Conservation (phyloP, 371 early-diverging fungal genomes). For the Parasitella parasitica region DNA sequence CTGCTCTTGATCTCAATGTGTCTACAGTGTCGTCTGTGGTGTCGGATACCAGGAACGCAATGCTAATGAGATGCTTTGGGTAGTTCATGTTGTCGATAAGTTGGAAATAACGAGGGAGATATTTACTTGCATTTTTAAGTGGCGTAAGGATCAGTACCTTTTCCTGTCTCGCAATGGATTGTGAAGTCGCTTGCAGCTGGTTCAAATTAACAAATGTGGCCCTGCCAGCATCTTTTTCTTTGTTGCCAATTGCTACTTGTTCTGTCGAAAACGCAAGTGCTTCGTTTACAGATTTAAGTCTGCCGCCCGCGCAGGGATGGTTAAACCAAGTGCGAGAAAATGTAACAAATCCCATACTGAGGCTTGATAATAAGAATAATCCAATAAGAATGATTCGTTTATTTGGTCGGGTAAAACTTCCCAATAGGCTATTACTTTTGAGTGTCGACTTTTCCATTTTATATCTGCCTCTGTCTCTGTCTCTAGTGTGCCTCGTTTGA, state of each 20-base stretch:
- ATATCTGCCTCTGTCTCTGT: background rate
- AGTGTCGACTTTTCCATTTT: background rate
- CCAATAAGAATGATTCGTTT: background rate
- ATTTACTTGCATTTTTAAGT: slow-evolving; percentile 56
- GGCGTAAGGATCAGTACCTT: slow-evolving; percentile 63
- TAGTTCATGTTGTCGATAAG: slow-evolving; percentile 50
- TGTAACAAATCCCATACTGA: background rate
- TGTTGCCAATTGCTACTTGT: background rate
- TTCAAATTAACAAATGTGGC: slow-evolving; percentile 31
- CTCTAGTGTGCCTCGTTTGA: background rate
- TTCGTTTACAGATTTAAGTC: background rate
- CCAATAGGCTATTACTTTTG: background rate
- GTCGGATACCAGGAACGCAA: slow-evolving; percentile 60
- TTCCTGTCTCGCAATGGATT: slow-evolving; percentile 19
- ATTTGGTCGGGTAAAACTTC: background rate
- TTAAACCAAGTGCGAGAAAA: background rate
- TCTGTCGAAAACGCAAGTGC: background rate
- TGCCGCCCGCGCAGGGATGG: background rate
- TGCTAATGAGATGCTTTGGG: slow-evolving; percentile 54
- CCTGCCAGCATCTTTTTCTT: slow-evolving; percentile 5
- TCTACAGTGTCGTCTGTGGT: slow-evolving; percentile 53
- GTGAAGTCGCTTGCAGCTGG: slow-evolving; percentile 20
- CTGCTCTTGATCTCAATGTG: slow-evolving; percentile 31
- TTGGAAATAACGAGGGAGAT: slow-evolving; percentile 57
- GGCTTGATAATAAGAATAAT: background rate